These are phyloP conservation scores for Hypoxylon crocopeplum DNA, from an alignment of 495 filamentous ascomycete genomes.

Conservation along the genomic window DNA sequence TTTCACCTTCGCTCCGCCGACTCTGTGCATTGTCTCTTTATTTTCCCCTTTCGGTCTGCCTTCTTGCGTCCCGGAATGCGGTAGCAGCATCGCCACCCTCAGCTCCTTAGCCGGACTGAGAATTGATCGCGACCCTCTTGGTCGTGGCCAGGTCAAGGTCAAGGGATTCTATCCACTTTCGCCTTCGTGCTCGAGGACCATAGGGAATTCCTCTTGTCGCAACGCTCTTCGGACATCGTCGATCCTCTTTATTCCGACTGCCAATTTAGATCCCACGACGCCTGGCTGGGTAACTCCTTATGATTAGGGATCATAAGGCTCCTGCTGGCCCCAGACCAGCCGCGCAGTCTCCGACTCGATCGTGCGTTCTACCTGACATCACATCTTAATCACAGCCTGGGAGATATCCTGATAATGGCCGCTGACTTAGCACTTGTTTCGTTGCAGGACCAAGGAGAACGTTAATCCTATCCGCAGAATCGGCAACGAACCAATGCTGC, in stretches of 20 bases:
- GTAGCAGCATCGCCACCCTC: constrained; percentile 57
- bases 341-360: constrained; percentile 58
- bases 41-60: constrained; percentile 12
- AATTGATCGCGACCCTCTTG: constrained; percentile 39
- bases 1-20: constrained; percentile 21
- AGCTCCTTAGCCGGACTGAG: constrained; percentile 63
- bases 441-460: constrained; percentile 53
- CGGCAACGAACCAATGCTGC: constrained; percentile 63
- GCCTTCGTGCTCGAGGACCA: constrained; percentile 8
- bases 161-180: constrained; percentile 13
- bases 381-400: too few relatives aligned
- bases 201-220: constrained; percentile 14
- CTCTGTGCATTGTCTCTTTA: constrained; percentile 5
- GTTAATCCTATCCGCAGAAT: constrained; percentile 47
- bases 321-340: constrained; percentile 63
- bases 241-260: constrained; percentile 11
- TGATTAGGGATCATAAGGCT: constrained; percentile 61
- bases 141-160: constrained; percentile 14
- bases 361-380: too few relatives aligned
- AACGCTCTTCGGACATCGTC: constrained; percentile 12
- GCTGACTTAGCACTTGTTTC: constrained; percentile 25
- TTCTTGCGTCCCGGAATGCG: constrained; percentile 53
- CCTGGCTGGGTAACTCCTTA: constrained; percentile 42
- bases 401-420: not conserved
- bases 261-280: constrained; percentile 36